phyloP scores from a whole-genome alignment of 2,329 filamentous ascomycete genomes.

The Falciphora oryzae region DNA sequence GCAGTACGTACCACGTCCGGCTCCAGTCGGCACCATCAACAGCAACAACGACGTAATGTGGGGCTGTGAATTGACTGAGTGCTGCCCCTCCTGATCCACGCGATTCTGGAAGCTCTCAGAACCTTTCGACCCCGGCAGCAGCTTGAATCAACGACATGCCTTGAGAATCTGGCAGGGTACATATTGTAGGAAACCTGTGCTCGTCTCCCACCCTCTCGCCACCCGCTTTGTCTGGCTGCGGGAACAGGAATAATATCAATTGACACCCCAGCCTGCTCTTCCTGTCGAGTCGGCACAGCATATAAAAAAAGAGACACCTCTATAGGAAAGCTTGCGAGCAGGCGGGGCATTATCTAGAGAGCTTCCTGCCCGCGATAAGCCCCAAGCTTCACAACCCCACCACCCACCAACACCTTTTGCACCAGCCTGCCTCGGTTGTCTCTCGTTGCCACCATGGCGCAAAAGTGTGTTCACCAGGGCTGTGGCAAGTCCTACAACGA shows the following conservation, averaged over 20 bases:
- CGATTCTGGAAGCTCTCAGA: slow-evolving; percentile 20
- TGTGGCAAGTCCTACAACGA: slow-evolving; percentile 87
- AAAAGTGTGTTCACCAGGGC: slow-evolving; percentile 94
- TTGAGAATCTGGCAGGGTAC: not conserved
- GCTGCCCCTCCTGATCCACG: not conserved
- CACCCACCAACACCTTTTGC: not conserved
- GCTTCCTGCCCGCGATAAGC: too few relatives aligned
- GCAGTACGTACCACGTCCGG: too few relatives aligned
- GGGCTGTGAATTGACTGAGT: not conserved
- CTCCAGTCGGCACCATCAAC: too few relatives aligned
- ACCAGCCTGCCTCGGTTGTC: not conserved
- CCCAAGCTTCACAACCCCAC: too few relatives aligned
- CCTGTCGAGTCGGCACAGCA: too few relatives aligned
- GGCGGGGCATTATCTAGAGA: not conserved
- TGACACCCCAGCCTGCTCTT: not conserved
- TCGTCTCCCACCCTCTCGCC: too few relatives aligned
- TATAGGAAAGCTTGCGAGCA: not conserved
- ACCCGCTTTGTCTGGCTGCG: too few relatives aligned
- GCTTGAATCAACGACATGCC: not conserved
- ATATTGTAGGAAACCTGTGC: not conserved
- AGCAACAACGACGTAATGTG: not conserved
- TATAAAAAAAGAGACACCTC: not conserved
- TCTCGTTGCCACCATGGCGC: slow-evolving; percentile 49
- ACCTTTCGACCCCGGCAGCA: slow-evolving; percentile 2
- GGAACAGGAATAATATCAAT: too few relatives aligned